Evolutionary conservation across 805 yeast species (phyloP).

Genomic region (Jamesozyma spencerorum): DNA sequence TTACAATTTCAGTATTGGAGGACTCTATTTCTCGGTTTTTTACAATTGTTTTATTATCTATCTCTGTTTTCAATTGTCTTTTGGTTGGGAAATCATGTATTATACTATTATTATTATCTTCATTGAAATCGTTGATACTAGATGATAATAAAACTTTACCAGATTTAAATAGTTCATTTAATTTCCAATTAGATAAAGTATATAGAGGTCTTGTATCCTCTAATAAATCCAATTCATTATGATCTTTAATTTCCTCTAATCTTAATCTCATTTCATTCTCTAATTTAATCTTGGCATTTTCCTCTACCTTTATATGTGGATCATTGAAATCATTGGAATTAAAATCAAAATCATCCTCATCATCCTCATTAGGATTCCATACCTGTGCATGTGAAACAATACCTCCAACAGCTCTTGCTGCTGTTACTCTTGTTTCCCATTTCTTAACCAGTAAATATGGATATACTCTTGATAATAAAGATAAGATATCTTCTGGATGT

Average conservation of each 20-base stretch:
- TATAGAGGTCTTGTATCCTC: constrained; percentile 18
- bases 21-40: constrained; percentile 6
- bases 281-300: constrained; percentile 27
- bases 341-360: constrained; percentile 14
- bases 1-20: neutral
- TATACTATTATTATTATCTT: neutral
- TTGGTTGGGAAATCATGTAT: constrained; percentile 7
- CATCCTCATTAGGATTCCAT: constrained; percentile 74
- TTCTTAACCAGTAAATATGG: constrained; percentile 74
- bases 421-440: constrained; percentile 95
- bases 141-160: constrained; percentile 24
- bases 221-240: constrained; percentile 14
- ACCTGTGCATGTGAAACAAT: constrained; percentile 65
- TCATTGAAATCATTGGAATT: neutral
- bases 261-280: constrained; percentile 28
- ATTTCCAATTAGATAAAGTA: constrained; percentile 21
- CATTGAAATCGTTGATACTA: constrained; percentile 17
- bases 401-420: constrained; percentile 92
- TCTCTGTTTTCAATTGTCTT: constrained; percentile 10
- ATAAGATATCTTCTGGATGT: constrained; percentile 87
- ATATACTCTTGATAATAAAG: constrained; percentile 76
- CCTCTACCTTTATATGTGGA: constrained; percentile 8
- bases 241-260: constrained; percentile 21
- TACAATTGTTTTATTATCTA: constrained; percentile 7
- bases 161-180: constrained; percentile 23